Evolutionary conservation across 441 rosid species (phyloP).

Genomic region (Brassica balearica): DNA sequence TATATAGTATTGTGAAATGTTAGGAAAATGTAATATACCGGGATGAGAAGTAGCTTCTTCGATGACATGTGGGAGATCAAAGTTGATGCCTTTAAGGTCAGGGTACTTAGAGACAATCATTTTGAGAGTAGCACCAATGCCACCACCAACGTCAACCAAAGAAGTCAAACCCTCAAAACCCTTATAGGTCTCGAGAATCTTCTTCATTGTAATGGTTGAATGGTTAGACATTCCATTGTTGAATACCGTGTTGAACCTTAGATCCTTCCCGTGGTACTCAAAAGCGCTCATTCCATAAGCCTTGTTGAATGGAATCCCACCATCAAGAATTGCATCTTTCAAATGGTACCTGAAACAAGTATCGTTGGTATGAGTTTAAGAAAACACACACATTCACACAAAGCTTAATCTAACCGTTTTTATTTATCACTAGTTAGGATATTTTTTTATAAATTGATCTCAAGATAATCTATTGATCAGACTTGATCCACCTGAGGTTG

Average conservation of each 20-base stretch:
- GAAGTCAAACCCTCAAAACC: conserved; percentile 68
- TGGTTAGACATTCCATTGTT: conserved; percentile 73
- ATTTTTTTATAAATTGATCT: background rate
- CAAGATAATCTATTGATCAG: background rate
- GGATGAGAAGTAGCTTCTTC: conserved; percentile 50
- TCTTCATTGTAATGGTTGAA: conserved; percentile 71
- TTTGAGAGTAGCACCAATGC: conserved; percentile 68
- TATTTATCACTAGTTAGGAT: background rate
- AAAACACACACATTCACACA: background rate
- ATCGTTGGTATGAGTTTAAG: background rate
- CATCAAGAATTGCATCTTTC: conserved; percentile 75
- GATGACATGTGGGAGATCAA: conserved; percentile 78
- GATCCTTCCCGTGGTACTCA: conserved; percentile 71
- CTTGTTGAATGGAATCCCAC: conserved; percentile 80
- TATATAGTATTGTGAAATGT: background rate
- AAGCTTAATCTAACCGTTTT: background rate
- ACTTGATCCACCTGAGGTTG: conserved; percentile 1
- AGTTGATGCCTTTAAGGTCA: conserved; percentile 72
- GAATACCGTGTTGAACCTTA: conserved; percentile 73
- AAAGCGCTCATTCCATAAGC: conserved; percentile 72
- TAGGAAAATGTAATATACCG: background rate
- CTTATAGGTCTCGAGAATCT: conserved; percentile 64
- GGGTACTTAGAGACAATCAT: conserved; percentile 76
- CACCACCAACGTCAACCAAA: conserved; percentile 87
- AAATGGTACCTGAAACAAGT: conserved; percentile 61